Evolutionary conservation across 176 grass and related monocot genomes (phyloP).

Genomic region (Otatea glauca): DNA sequence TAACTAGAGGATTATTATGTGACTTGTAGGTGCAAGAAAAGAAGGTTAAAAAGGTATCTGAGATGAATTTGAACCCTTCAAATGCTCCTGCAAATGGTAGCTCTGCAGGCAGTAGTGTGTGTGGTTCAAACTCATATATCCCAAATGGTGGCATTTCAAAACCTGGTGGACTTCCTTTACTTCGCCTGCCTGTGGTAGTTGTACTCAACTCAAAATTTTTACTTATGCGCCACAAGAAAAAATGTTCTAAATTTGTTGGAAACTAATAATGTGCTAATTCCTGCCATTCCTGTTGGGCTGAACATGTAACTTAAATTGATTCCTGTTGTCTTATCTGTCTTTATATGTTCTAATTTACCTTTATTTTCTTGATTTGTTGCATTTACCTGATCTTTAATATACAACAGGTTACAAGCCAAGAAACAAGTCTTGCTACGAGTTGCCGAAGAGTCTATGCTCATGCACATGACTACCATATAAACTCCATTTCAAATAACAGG

Average conservation of each 20-base stretch:
- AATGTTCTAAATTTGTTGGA: background rate
- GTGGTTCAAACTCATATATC: slow-evolving; percentile 34
- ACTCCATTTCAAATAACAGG: slow-evolving; percentile 99
- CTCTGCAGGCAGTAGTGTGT: slow-evolving; percentile 45
- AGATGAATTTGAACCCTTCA: slow-evolving; percentile 79
- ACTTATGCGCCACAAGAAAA: slow-evolving; percentile 22
- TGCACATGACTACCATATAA: slow-evolving; percentile 99
- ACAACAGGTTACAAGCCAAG: slow-evolving; percentile 71
- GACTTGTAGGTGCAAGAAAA: slow-evolving; percentile 92
- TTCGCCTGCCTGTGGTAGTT: slow-evolving; percentile 93
- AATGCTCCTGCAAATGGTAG: slow-evolving; percentile 63
- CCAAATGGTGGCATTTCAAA: slow-evolving; percentile 63
- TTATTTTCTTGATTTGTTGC: slow-evolving; percentile 36
- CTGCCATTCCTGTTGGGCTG: background rate
- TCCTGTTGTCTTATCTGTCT: background rate
- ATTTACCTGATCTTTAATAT: slow-evolving; percentile 5
- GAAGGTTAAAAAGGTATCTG: slow-evolving; percentile 86
- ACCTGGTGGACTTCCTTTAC: slow-evolving; percentile 52
- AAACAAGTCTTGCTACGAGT: slow-evolving; percentile 70
- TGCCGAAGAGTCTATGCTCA: slow-evolving; percentile 92
- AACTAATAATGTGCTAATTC: slow-evolving; percentile 25
- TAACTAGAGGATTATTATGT: slow-evolving; percentile 29
- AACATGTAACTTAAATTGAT: slow-evolving; percentile 27
- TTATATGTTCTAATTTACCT: slow-evolving; percentile 5
- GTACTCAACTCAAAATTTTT: slow-evolving; percentile 53